Base-by-base conservation (phyloP, 495 filamentous ascomycete genomes). In the Podospora anserina region DNA sequence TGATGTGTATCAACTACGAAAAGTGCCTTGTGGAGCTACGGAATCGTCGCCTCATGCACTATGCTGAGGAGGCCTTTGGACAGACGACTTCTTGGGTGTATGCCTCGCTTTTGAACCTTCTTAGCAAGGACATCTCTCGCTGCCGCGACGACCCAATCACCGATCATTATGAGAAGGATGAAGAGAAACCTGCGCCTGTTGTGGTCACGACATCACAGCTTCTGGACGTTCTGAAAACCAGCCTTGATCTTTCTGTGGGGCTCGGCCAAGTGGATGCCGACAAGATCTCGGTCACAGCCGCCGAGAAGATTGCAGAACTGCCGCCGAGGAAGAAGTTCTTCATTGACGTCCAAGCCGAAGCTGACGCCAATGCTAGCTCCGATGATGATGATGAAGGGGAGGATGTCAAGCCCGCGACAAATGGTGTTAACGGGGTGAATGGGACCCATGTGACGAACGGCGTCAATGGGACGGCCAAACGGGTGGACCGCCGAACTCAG, bases 21-120 rank as follows among this genome's bases (percentile, higher is more conserved):
- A 97, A 94, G 74, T 89, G 92, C 58, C 83, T 88, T 4, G 91
- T 98, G 16, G 84, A 90, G 19, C 84, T 96, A 65, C 92, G 95
- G 64, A 97, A 90, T 70, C 83, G 86, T 63, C 88, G 88, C 26
- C 89, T 99, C 34, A 86, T 90, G 54, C 80, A 83, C 3, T 79
- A 88, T 26, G 89, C 84, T 3, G 81, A 82, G 70, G 86, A 83
- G 70, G 85, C 80, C 72, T 83, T 87, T 68, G 89, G 89, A 63
- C 82, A 82, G 68, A 87, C 78, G 0, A 93, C 94, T 0, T 85
- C 87, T 3, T 83, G 88, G 61, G 86, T 97, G 20, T 99, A 97
- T 70, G 86, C 84, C 27, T 84, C 86, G 30, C 80, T 97, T 23
- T 85, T 98, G 15, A 83, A 82, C 26, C 79, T 84, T 2, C 76